A percentile compares a stretch with the other conserved stretches of the same genome.
phyloP scores from a whole-genome alignment of 139 green algal species.

The Yamagishiella unicocca region DNA sequence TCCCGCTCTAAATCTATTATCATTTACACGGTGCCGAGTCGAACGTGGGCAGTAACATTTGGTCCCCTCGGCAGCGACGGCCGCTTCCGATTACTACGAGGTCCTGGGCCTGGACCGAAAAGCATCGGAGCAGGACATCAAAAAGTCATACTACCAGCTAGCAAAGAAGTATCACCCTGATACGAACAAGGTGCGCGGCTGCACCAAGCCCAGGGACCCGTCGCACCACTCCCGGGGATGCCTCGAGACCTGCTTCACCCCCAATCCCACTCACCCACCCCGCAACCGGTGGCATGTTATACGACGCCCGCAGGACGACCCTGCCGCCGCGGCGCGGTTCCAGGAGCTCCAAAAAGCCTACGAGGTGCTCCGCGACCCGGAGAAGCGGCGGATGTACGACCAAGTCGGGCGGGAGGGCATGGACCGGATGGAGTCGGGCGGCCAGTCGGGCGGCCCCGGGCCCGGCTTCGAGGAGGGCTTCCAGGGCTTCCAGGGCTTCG shows the following conservation, averaged over 20 bases:
- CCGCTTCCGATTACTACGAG: constrained; percentile 83
- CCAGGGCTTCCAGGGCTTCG: constrained; percentile 48
- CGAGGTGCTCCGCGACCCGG: constrained; percentile 86
- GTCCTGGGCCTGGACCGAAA: constrained; percentile 74
- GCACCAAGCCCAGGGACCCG: too few relatives aligned
- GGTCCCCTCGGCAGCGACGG: not conserved
- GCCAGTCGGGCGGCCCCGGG: constrained; percentile 40
- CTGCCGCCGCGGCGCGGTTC: constrained; percentile 84
- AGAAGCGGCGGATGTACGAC: constrained; percentile 88
- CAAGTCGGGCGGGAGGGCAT: constrained; percentile 73
- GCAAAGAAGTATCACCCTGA: constrained; percentile 96
- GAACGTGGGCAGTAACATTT: not conserved
- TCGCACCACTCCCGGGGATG: too few relatives aligned
- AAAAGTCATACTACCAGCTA: constrained; percentile 92
- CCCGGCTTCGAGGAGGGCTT: constrained; percentile 28
- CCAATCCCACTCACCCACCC: not conserved
- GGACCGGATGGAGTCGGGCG: constrained; percentile 73
- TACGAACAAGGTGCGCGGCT: constrained; percentile 85
- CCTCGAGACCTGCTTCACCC: not conserved
- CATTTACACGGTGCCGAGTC: not conserved
- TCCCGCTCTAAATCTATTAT: not conserved
- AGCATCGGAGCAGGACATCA: constrained; percentile 89
- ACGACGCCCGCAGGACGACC: constrained; percentile 73
- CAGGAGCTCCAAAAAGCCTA: constrained; percentile 93
- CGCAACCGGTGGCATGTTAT: not conserved